Evolutionary conservation across 2,329 filamentous ascomycete species (phyloP).

Genomic region (Colletotrichum eremochloae): DNA sequence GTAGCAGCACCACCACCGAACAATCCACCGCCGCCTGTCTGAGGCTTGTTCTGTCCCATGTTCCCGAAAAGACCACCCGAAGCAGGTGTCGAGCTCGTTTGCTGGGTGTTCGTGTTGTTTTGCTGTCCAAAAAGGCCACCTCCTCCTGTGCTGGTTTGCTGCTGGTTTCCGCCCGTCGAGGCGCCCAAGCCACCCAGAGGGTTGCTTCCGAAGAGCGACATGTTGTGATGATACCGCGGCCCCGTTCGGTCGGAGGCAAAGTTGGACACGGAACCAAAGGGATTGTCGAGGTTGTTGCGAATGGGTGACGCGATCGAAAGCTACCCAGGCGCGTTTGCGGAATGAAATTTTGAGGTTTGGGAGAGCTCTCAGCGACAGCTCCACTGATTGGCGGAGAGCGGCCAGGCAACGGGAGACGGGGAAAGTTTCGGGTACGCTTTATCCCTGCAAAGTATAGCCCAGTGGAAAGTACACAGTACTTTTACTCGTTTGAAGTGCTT

Average conservation of each 20-base stretch:
- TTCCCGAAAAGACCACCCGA: constrained; percentile 45
- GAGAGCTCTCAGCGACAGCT: constrained; percentile 40
- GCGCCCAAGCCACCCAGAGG: constrained; percentile 43
- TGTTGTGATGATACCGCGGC: constrained; percentile 17
- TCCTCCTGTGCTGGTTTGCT: constrained; percentile 37
- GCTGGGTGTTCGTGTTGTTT: constrained; percentile 34
- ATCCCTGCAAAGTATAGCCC: neutral
- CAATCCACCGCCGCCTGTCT: constrained; percentile 50
- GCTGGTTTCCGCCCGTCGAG: constrained; percentile 34
- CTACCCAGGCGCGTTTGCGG: constrained; percentile 33
- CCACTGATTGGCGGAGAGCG: constrained; percentile 43
- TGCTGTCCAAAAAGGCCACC: constrained; percentile 44
- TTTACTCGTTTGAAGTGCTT: neutral
- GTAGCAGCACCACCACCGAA: constrained; percentile 48
- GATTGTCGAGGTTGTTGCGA: constrained; percentile 2
- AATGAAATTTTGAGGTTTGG: constrained; percentile 40
- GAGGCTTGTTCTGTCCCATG: constrained; percentile 44
- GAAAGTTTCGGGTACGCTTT: constrained; percentile 4
- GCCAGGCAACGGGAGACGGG: constrained; percentile 35
- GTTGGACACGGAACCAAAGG: constrained; percentile 22
- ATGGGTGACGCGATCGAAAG: constrained; percentile 18
- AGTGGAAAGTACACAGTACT: neutral
- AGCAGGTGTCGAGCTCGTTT: constrained; percentile 45
- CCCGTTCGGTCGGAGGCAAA: constrained; percentile 18
- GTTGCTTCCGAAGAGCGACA: constrained; percentile 44